Base-by-base conservation (phyloP, 441 rosid species). In the Metrosideros polymorpha region DNA sequence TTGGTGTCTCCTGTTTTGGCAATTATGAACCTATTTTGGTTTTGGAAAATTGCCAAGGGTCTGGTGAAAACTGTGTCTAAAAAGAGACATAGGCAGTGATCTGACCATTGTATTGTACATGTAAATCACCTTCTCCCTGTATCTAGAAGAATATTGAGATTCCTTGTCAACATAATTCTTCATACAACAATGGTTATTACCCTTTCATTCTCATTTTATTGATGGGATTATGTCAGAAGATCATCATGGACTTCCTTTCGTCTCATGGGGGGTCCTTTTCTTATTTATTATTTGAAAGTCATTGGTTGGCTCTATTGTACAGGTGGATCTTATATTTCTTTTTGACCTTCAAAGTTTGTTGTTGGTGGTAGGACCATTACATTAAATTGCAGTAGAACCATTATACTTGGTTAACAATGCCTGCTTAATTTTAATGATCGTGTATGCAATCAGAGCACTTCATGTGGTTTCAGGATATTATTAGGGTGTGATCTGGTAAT, bases 11-110 rank as follows among this genome's bases (percentile, higher is more conserved):
- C 94, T 1, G 43, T 87, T 30, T 61, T 96, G 88, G 88, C 92
- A 53, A 25, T 88, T 45, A 93, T 95, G 98, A 96, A 96, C 85
- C 54, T 91, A 52, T 42, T 92, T 25, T 96, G 98, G 98, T 94
- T 95, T 88, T 94, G 95, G 95, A 96, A 96, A 90, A 94, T 94
- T 52, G 86, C 91, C 32, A 94, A 90, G 89, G 98, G 98, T 59
- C 39, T 96, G 94, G 84, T 94, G 63, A 96, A 92, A 90, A 95
- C 95, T 83, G 77, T 96, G 32, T 91, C 93, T 4, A 96, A 92
- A 91, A 91, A 92, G 12, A 92, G 89, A 85, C 95, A 90, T 89
- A 51, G 85, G 27, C 89, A 89, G 39, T 92, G 93, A 94, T 87
- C 59, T 63, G 76, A 63, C 76, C 76, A 32, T 63, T 32, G 43